Evolutionary conservation across 2,329 filamentous ascomycete genomes (phyloP).

Genomic region (Dactylellina haptotyla): DNA sequence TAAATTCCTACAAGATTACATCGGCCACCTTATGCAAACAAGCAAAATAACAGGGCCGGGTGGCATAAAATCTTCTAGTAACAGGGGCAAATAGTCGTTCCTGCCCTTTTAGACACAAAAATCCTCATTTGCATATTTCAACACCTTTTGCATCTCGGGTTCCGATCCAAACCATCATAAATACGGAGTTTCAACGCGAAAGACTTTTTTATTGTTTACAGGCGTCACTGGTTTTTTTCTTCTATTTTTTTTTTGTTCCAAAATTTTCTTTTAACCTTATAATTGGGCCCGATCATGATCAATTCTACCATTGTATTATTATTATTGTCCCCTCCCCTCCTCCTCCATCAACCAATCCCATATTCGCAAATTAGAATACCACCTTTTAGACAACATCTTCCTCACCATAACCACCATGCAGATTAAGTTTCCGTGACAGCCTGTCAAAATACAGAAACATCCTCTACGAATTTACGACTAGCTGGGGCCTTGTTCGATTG

Average conservation of each 20-base stretch:
- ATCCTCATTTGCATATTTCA: too few species aligned
- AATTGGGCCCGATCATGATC: background rate
- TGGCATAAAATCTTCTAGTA: slow-evolving; percentile 67
- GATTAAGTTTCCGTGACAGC: slow-evolving; percentile 22
- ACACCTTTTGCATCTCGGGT: slow-evolving; percentile 9
- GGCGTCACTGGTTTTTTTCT: slow-evolving; percentile 58
- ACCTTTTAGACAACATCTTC: slow-evolving; percentile 28
- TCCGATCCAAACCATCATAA: slow-evolving; percentile 44
- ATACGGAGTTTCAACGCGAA: slow-evolving; percentile 44
- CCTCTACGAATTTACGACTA: slow-evolving; percentile 49
- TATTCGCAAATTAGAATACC: slow-evolving; percentile 5
- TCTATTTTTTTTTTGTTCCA: slow-evolving; percentile 42
- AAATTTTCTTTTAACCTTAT: too few species aligned
- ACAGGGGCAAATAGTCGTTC: slow-evolving; percentile 66
- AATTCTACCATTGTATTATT: slow-evolving; percentile 29
- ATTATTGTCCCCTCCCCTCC: background rate
- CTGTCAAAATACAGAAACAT: slow-evolving; percentile 3
- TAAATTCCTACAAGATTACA: slow-evolving; percentile 97
- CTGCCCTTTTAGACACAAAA: too few species aligned
- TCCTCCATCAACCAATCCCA: background rate
- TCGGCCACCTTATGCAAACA: slow-evolving; percentile 87
- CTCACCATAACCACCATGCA: slow-evolving; percentile 1
- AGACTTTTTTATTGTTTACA: slow-evolving; percentile 56
- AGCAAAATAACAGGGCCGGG: slow-evolving; percentile 74
- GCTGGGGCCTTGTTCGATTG: slow-evolving; percentile 6